Evolutionary conservation across 2,329 filamentous ascomycete genomes (phyloP), one percentile per base, ranked within the genome.

Genomic region (Beauveria sp.): DNA sequence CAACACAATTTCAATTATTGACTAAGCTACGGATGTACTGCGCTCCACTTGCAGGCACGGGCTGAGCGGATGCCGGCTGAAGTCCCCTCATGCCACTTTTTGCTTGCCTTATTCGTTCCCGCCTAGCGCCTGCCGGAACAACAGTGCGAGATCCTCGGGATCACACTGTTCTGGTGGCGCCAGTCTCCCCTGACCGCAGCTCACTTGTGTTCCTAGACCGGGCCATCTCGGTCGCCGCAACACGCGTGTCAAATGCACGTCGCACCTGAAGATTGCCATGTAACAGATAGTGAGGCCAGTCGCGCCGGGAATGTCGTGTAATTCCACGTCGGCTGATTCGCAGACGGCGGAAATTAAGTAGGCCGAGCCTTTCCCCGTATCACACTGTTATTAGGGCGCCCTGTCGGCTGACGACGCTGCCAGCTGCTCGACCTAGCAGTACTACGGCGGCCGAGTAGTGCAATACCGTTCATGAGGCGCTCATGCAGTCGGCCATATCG

Each of bases 21-120:
- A 60, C 49, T 60, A 54, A 60, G 58, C 57, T 6, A n/a, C n/a
- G n/a, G n/a, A n/a, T n/a, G n/a, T n/a, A 46, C 12, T 5, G 22
- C 48, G 49, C 48, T 60, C 57, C 57, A 60, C 57, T 31, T 18
- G 31, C 55, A 22, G 49, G n/a, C 4, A 28, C 57, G 57, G 57
- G 16, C 38, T 46, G 40, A n/a, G 49, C 48, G 57, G 46, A 60
- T 24, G 26, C 57, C 57, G 57, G 53, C 31, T 16, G 1, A 42
- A 40, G 8, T 12, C 57, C 31, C 43, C 49, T 60, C 57, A 60
- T 60, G 49, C 57, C 57, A 60, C 57, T 60, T 60, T 60, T n/a
- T 52, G 9, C 9, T 18, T 9, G 31, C 31, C n/a, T 42, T 38
- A 16, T 16, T 38, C 34, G 31, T 59, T 40, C 22, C 55, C 26